Evolutionary conservation across 495 filamentous ascomycete genomes (phyloP).

Genomic region (Trichoderma asperelloides): DNA sequence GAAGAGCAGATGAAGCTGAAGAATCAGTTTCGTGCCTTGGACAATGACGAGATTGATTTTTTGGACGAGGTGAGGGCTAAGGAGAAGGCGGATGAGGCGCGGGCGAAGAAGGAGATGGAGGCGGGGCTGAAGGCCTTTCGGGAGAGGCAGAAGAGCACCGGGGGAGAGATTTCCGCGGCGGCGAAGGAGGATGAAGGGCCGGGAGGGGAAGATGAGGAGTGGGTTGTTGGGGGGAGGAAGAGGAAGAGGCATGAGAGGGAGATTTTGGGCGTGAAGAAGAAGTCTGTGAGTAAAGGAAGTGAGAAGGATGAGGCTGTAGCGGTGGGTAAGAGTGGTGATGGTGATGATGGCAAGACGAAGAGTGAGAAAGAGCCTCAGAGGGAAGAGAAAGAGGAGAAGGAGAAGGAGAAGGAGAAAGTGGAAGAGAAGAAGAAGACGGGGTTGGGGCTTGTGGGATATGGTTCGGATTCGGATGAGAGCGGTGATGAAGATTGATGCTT

Average conservation of each 20-base stretch:
- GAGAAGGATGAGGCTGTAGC: not conserved
- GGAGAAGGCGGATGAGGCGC: conserved; percentile 61
- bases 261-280: conserved; percentile 18
- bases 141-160: conserved; percentile 52
- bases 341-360: conserved; percentile 20
- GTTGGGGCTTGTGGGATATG: conserved; percentile 24
- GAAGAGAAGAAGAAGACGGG: conserved; percentile 13
- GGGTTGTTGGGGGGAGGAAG: conserved; percentile 9
- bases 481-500: conserved; percentile 18
- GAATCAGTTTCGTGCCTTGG: conserved; percentile 90
- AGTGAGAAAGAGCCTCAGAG: not conserved
- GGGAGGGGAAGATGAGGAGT: conserved; percentile 19
- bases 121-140: conserved; percentile 65
- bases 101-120: conserved; percentile 62
- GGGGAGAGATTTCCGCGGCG: conserved; percentile 25
- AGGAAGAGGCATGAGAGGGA: conserved; percentile 23
- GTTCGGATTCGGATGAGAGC: conserved; percentile 19
- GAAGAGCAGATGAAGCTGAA: conserved; percentile 79
- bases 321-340: conserved; percentile 23
- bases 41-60: conserved; percentile 92
- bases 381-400: not conserved
- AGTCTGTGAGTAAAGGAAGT: conserved; percentile 12
- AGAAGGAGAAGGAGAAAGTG: not conserved
- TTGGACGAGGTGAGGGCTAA: conserved; percentile 67
- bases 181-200: conserved; percentile 21